Conservation (phyloP, 148 eudicot genomes). For the Polygonum aviculare region DNA sequence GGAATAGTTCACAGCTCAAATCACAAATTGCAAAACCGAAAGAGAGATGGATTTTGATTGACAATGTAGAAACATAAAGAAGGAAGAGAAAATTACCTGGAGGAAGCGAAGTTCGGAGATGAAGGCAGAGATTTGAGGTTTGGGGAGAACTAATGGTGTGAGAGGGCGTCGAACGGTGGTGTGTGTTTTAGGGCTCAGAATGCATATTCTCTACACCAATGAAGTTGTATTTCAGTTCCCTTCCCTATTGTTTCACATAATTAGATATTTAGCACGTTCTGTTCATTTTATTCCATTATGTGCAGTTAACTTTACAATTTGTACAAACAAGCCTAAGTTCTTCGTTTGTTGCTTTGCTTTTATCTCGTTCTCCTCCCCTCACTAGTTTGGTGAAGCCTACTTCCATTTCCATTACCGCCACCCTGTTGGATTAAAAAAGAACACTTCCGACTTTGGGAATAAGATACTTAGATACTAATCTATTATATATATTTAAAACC, state of each 20-base stretch:
- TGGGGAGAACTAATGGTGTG: neutral
- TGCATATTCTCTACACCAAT: neutral
- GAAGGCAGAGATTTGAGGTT: slow-evolving; percentile 7
- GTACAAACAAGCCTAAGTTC: neutral
- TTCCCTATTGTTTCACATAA: neutral
- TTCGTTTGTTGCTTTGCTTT: neutral
- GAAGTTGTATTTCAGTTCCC: neutral
- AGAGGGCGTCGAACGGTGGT: slow-evolving; percentile 5
- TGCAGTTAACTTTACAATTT: neutral
- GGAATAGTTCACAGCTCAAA: neutral
- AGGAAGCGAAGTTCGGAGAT: neutral
- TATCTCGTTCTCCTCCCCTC: too few species aligned
- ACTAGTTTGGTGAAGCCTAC: too few species aligned
- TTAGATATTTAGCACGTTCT: neutral
- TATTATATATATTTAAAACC: too few species aligned
- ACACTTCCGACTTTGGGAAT: too few species aligned
- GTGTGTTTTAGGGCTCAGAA: slow-evolving; percentile 7
- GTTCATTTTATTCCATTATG: neutral
- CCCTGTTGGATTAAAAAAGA: too few species aligned
- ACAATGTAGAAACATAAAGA: neutral
- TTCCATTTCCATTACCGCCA: too few species aligned
- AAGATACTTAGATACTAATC: too few species aligned
- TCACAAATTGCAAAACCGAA: neutral
- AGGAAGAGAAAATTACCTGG: slow-evolving; percentile 2
- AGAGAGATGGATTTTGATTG: neutral